A percentile compares a stretch with the other conserved stretches of the same genome.
phyloP scores from a whole-genome alignment of 805 yeast genomes.

The Teunomyces barrocoloradensis region DNA sequence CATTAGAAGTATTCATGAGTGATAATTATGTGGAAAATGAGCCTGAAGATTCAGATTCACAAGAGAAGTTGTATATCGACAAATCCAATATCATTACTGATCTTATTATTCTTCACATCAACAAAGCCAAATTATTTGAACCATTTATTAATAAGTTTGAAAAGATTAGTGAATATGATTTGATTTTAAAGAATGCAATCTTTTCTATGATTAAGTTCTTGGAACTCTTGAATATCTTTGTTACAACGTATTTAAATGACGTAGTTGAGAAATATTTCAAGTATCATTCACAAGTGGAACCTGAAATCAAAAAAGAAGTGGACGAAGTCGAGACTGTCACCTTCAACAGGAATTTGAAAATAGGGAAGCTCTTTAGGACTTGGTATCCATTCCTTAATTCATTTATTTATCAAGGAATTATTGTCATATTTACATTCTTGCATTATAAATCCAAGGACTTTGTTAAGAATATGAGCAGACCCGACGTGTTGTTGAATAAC shows the following conservation, averaged over 20 bases:
- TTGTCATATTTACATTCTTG: constrained; percentile 48
- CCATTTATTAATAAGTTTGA: constrained; percentile 43
- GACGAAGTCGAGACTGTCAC: not conserved
- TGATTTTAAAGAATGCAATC: constrained; percentile 36
- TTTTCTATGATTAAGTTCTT: constrained; percentile 38
- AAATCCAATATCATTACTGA: constrained; percentile 41
- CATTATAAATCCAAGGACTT: constrained; percentile 42
- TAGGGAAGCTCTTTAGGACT: constrained; percentile 36
- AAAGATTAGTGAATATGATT: constrained; percentile 22
- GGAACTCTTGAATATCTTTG: constrained; percentile 33
- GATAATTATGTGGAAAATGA: constrained; percentile 7
- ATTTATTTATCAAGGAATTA: constrained; percentile 50
- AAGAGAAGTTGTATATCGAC: constrained; percentile 16
- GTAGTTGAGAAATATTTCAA: constrained; percentile 12
- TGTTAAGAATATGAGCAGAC: constrained; percentile 18
- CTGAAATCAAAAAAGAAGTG: constrained; percentile 5
- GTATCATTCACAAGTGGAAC: not conserved
- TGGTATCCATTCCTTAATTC: constrained; percentile 48
- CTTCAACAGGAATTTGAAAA: constrained; percentile 8
- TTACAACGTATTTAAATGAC: constrained; percentile 25
- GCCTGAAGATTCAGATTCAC: constrained; percentile 11
- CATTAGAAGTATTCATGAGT: constrained; percentile 25
- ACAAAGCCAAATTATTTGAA: constrained; percentile 50
- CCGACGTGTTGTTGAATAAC: constrained; percentile 9
- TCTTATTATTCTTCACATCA: constrained; percentile 47